phyloP scores from a whole-genome alignment of 257 asterid species.

The Lithospermum erythrorhizon region DNA sequence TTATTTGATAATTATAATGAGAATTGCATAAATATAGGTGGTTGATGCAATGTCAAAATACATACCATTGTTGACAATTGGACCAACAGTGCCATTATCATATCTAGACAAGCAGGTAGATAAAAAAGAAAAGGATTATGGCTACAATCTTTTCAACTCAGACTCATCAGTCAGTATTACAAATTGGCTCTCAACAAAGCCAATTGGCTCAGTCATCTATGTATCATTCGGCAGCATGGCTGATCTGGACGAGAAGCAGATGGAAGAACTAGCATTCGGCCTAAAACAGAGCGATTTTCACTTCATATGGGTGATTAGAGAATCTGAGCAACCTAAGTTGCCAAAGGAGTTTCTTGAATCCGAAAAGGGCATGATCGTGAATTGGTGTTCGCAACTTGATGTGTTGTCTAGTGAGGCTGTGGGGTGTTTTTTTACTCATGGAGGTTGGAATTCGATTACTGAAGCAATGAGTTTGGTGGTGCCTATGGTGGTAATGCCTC shows the following conservation, averaged over 20 bases:
- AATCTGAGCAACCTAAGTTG: constrained; percentile 23
- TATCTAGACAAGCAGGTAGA: constrained; percentile 45
- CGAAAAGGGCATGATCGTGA: constrained; percentile 20
- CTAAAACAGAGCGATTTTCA: constrained; percentile 19
- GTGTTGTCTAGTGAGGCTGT: constrained; percentile 26
- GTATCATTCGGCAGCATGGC: constrained; percentile 73
- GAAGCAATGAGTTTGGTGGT: constrained; percentile 28
- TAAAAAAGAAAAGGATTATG: constrained; percentile 15
- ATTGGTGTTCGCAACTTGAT: constrained; percentile 37
- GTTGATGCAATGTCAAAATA: constrained; percentile 40
- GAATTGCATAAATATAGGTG: constrained; percentile 17
- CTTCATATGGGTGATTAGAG: constrained; percentile 33
- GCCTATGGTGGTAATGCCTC: constrained; percentile 24
- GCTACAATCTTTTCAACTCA: constrained; percentile 17
- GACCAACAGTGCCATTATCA: constrained; percentile 64
- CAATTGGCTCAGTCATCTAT: constrained; percentile 46
- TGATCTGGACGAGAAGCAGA: constrained; percentile 16
- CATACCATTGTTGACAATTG: constrained; percentile 39
- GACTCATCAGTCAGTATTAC: constrained; percentile 15
- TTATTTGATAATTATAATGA: neutral
- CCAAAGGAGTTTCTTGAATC: constrained; percentile 15
- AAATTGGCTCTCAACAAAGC: constrained; percentile 43
- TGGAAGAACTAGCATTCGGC: constrained; percentile 33
- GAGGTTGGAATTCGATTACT: constrained; percentile 35
- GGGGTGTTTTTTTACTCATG: constrained; percentile 31